Evolutionary conservation across 306 rosid genomes (phyloP).

Genomic region (Pterocarpus santalinus): DNA sequence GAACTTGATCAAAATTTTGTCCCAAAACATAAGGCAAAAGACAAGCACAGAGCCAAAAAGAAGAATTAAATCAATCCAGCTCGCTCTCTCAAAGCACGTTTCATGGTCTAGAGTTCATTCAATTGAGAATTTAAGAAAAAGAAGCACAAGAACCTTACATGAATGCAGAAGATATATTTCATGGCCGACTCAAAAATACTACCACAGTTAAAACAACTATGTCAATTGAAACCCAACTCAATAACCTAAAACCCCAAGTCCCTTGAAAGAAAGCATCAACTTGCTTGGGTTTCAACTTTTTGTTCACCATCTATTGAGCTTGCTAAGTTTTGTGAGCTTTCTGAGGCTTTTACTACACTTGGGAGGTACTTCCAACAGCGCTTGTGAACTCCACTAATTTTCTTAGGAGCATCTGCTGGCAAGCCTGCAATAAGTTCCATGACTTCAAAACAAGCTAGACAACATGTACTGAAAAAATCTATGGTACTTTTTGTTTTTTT

Average conservation of each 20-base stretch:
- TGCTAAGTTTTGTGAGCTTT: slow-evolving; percentile 49
- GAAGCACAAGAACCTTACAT: slow-evolving; percentile 44
- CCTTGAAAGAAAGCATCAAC: slow-evolving; percentile 50
- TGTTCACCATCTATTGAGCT: slow-evolving; percentile 56
- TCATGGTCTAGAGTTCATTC: slow-evolving; percentile 17
- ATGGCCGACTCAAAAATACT: slow-evolving; percentile 29
- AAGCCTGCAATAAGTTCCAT: slow-evolving; percentile 67
- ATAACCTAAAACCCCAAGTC: slow-evolving; percentile 37
- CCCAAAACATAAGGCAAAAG: slow-evolving; percentile 13
- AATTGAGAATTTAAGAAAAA: slow-evolving; percentile 32
- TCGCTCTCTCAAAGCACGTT: slow-evolving; percentile 45
- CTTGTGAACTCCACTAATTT: slow-evolving; percentile 97
- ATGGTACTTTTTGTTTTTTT: not conserved
- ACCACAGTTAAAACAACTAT: slow-evolving; percentile 38
- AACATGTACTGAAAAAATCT: slow-evolving; percentile 21
- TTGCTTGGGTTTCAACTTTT: slow-evolving; percentile 67
- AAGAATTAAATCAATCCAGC: slow-evolving; percentile 34
- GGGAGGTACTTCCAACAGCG: slow-evolving; percentile 95
- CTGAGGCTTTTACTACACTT: slow-evolving; percentile 51
- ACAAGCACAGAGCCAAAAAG: slow-evolving; percentile 4
- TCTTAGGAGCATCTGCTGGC: slow-evolving; percentile 81
- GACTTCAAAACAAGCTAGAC: slow-evolving; percentile 37
- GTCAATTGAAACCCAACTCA: slow-evolving; percentile 42
- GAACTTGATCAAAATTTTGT: not conserved
- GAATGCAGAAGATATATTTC: slow-evolving; percentile 35